These are phyloP conservation scores for Cytospora leucostoma DNA, from an alignment of 2,329 filamentous ascomycete species.

Conservation along the genomic window DNA sequence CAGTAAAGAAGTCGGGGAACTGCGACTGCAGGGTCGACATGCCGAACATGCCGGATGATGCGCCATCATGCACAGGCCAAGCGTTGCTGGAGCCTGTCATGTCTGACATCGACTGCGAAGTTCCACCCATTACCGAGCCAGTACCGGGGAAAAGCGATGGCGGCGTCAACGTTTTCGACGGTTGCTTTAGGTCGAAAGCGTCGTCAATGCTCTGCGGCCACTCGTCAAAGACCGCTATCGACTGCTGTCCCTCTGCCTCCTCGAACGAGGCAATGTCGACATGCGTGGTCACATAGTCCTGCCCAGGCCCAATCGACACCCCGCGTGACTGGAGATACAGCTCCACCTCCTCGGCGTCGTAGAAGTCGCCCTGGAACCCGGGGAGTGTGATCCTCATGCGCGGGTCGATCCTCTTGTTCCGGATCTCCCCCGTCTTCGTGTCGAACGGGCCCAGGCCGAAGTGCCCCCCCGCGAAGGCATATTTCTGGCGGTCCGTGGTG, in stretches of 20 bases:
- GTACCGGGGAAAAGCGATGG: not conserved
- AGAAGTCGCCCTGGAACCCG: constrained; percentile 74
- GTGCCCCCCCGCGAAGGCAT: constrained; percentile 35
- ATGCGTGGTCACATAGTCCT: constrained; percentile 62
- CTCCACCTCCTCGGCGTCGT: constrained; percentile 76
- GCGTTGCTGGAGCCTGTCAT: not conserved
- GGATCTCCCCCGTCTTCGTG: constrained; percentile 40
- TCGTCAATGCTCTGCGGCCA: constrained; percentile 12
- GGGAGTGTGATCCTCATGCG: constrained; percentile 56
- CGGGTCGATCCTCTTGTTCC: constrained; percentile 46
- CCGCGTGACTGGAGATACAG: constrained; percentile 67
- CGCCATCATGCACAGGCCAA: not conserved
- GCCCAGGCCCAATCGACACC: constrained; percentile 60
- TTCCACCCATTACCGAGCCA: not conserved
- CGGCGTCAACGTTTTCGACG: not conserved
- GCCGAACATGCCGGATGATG: constrained; percentile 1
- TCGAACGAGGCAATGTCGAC: constrained; percentile 49
- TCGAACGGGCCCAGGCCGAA: constrained; percentile 54
- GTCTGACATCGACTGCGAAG: not conserved
- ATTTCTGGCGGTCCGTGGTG: constrained; percentile 32
- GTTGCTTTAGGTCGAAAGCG: not conserved
- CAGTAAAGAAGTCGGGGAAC: not conserved
- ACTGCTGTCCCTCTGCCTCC: constrained; percentile 21
- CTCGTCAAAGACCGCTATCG: not conserved
- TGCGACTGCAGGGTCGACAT: not conserved